phyloP scores from a whole-genome alignment of 1,139 yeast species.

The Magnusiomyces ingens region DNA sequence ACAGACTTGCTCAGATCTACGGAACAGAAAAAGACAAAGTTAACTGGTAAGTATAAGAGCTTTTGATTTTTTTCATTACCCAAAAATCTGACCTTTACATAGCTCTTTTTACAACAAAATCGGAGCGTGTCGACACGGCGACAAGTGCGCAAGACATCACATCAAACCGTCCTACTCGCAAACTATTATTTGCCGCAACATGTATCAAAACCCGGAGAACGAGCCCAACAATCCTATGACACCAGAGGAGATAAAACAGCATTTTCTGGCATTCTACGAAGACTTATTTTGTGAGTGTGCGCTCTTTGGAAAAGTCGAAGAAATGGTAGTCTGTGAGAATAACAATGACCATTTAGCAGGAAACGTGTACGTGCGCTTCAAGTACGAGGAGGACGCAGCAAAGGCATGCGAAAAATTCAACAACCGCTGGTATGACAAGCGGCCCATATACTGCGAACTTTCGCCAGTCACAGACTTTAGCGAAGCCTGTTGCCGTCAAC shows the following conservation, averaged over 20 bases:
- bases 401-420: conserved; percentile 56
- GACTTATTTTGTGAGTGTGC: conserved; percentile 68
- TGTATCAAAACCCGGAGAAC: conserved; percentile 58
- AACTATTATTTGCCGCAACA: conserved; percentile 60
- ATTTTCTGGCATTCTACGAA: conserved; percentile 60
- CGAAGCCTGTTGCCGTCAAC: conserved; percentile 72
- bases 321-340: conserved; percentile 75
- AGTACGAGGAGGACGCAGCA: conserved; percentile 50
- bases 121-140: conserved; percentile 94
- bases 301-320: conserved; percentile 52
- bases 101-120: conserved; percentile 67
- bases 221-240: conserved; percentile 26
- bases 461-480: conserved; percentile 67
- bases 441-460: conserved; percentile 77
- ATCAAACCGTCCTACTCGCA: conserved; percentile 60
- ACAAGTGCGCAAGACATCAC: conserved; percentile 75
- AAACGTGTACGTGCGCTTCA: conserved; percentile 68
- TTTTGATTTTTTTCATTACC: conserved; percentile 19
- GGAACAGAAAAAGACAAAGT: conserved; percentile 41
- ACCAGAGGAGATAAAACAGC: conserved; percentile 41
- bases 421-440: conserved; percentile 72
- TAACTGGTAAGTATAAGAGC: conserved; percentile 33
- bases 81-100: neutral
- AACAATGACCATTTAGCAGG: conserved; percentile 77
- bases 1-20: conserved; percentile 34